Base-by-base conservation (phyloP, 106 monocot species). In the Xerophyta viscosa region DNA sequence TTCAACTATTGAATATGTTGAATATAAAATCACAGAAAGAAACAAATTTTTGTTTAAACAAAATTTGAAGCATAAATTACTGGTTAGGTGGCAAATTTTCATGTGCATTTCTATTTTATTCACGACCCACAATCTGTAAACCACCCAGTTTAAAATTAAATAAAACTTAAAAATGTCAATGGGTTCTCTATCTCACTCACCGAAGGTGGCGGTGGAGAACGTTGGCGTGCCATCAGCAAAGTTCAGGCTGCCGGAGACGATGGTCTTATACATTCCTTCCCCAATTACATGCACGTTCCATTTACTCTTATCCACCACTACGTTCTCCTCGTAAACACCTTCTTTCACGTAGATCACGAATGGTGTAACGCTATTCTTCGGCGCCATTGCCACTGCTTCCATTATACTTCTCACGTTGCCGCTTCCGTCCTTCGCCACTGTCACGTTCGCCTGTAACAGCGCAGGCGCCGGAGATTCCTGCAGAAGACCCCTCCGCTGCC, bases 321-420 rank as follows among this genome's bases (percentile, higher is more conserved):
- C 74, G 29, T 71, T 75, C 58, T 78, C 87, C 8, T 53, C 8
- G 23, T 82, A 82, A 33, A 48, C 56, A 19, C 77, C 77, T 2
- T 31, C 52, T 64, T 79, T 88, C 37, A 77, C 59, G 33, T 71
- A 66, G 25, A 88, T 82, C 48, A 72, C 71, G 26, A 78, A 82
- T 48, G 43, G 56, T 6, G 27, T 15, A 23, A 12, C 13, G 29
- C 19, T 72, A 73, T 29, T 71, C 52, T 47, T 21, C 2, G 74
- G 71, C 19, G 60, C 73, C 50, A 63, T 19, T 20, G 19, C 37
- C 20, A 76, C 39, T 46, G 89, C 73, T 41, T 73, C 87, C 25
- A 11, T 29, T 14, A 82, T 75, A 20, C 63, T 82, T 65, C 15
- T 43, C 46, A 78, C 63, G 8, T 72, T 24, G 17, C 77, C 74